Evolutionary conservation across 768 basidiomycete species (phyloP).

Genomic region (Suillus subaureus): DNA sequence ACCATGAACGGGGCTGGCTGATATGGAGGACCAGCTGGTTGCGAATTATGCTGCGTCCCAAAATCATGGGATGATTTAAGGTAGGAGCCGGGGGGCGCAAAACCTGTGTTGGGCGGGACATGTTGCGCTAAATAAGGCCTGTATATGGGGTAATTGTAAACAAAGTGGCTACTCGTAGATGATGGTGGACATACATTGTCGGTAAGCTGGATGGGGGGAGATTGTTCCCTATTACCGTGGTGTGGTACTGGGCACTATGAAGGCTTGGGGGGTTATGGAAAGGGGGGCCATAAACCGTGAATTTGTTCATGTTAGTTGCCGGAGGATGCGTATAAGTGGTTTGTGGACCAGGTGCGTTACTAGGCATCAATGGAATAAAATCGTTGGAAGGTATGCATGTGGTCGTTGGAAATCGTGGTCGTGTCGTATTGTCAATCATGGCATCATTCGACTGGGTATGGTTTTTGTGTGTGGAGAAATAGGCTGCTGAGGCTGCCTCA

Average conservation of each 20-base stretch:
- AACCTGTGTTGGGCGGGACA: background rate
- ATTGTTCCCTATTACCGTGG: background rate
- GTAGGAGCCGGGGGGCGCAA: background rate
- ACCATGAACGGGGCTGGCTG: background rate
- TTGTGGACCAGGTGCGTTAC: too few relatives aligned
- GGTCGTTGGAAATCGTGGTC: background rate
- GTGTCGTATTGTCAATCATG: background rate
- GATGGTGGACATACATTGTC: background rate
- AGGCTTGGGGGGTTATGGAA: background rate
- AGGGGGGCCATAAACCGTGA: background rate
- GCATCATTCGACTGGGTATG: background rate
- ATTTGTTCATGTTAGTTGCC: background rate
- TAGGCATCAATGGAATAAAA: background rate
- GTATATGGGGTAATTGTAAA: background rate
- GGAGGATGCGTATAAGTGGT: too few relatives aligned
- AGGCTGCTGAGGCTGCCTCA: background rate
- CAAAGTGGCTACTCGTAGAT: background rate
- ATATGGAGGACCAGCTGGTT: background rate
- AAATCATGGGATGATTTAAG: background rate
- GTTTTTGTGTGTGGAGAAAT: background rate
- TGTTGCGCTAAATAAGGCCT: background rate
- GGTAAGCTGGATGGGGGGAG: background rate
- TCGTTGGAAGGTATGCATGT: too few relatives aligned
- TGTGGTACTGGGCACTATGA: background rate
- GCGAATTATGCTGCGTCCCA: background rate